phyloP scores from a whole-genome alignment of 306 rosid genomes.

The Vicia sativa region DNA sequence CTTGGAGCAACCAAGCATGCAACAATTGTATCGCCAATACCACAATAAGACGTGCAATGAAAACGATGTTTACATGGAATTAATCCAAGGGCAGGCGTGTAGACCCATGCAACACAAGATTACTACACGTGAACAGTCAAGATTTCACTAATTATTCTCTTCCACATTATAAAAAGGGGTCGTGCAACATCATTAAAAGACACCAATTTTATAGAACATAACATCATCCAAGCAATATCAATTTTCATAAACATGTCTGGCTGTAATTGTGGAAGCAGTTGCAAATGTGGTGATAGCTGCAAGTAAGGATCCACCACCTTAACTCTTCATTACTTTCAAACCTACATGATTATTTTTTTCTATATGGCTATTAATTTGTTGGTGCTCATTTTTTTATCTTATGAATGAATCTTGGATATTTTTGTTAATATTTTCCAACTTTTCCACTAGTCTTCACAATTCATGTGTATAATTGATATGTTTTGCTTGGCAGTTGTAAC shows the following conservation, averaged over 20 bases:
- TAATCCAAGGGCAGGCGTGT: neutral
- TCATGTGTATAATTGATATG: neutral
- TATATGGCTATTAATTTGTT: neutral
- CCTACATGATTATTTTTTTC: neutral
- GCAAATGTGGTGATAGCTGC: conserved; percentile 55
- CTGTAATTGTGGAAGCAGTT: conserved; percentile 58
- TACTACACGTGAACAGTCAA: conserved; percentile 12
- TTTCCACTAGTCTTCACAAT: neutral
- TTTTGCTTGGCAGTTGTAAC: conserved; percentile 46
- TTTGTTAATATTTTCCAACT: too few relatives aligned
- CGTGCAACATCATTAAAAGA: neutral
- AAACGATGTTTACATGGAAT: neutral
- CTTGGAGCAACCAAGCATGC: neutral
- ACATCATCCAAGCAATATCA: neutral
- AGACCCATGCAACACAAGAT: neutral
- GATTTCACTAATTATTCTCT: neutral
- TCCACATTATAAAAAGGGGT: neutral
- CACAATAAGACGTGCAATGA: neutral
- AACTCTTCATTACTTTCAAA: neutral
- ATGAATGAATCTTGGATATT: neutral
- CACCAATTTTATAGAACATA: neutral
- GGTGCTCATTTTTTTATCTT: neutral
- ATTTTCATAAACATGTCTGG: conserved; percentile 49
- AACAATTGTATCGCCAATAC: neutral
- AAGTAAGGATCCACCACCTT: conserved; percentile 33